Percentiles rank a stretch among this genome's conserved stretches.
Conservation (phyloP, 768 basidiomycete species). For the Tremella mesenterica region DNA sequence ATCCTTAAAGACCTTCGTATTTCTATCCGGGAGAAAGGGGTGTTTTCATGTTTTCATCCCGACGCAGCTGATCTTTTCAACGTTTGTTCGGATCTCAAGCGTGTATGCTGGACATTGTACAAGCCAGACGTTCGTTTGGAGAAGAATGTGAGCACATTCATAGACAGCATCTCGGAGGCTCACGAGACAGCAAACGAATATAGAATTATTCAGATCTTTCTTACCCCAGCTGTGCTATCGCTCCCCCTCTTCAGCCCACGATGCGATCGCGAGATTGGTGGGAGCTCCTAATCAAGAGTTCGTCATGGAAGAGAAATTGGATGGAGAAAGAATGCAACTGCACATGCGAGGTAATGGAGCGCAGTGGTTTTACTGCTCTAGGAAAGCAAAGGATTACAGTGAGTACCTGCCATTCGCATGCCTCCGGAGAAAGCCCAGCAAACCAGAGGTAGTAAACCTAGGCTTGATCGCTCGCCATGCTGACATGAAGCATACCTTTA, state of each 20-base stretch:
- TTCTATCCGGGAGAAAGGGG: slow-evolving; percentile 85
- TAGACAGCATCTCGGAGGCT: background rate
- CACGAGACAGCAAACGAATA: slow-evolving; percentile 60
- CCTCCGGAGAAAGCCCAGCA: too few relatives aligned
- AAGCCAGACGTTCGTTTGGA: slow-evolving; percentile 56
- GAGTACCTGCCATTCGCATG: too few relatives aligned
- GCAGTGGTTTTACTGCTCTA: slow-evolving; percentile 85
- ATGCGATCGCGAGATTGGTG: slow-evolving; percentile 76
- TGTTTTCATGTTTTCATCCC: slow-evolving; percentile 83
- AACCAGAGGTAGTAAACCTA: slow-evolving; percentile 1
- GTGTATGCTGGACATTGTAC: slow-evolving; percentile 80
- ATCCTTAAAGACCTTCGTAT: slow-evolving; percentile 95
- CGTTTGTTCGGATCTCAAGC: slow-evolving; percentile 91
- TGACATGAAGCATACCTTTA: slow-evolving; percentile 80
- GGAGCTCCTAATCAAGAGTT: slow-evolving; percentile 59
- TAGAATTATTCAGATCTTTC: slow-evolving; percentile 76
- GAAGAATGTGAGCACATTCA: slow-evolving; percentile 36
- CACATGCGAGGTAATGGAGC: slow-evolving; percentile 73
- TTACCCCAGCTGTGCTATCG: slow-evolving; percentile 93
- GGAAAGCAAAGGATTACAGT: slow-evolving; percentile 50
- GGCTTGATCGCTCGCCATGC: background rate
- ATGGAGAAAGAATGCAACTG: slow-evolving; percentile 91
- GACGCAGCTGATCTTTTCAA: slow-evolving; percentile 92
- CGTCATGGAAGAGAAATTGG: slow-evolving; percentile 91
- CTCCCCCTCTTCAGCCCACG: slow-evolving; percentile 62